Base-by-base conservation (phyloP, 2,329 filamentous ascomycete species). In the Pestalotiopsis sp. region DNA sequence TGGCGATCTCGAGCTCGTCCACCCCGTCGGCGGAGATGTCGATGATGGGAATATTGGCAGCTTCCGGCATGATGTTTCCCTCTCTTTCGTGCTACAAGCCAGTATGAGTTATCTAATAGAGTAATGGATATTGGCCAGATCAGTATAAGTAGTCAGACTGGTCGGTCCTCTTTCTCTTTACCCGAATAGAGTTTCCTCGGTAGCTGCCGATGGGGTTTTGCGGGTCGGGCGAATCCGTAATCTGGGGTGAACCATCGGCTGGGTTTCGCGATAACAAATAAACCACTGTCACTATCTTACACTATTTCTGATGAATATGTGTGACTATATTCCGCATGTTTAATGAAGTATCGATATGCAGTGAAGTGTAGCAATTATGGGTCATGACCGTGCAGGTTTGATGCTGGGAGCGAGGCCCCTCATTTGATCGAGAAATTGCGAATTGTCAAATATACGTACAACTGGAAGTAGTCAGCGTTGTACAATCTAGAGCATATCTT, bases 21-120 rank as follows among this genome's bases (percentile, higher is more conserved):
- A 80, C 74, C 36, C 85, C 84, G 4, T 86, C 83, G 20, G 86
- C 85, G 4, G 90, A 91, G 72, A 97, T 90, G 79, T 98, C 92
- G 74, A 98, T 93, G 66, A 98, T 84, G 25, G 95, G 94, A 52
- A 98, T 94, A 2, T 82, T 79, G 25, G 85, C 83, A 17, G 66
- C 66, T 40, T 67, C 40, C 20, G 66, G 13, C 66, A 67, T 67
- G 58, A 31, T 58, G 7, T 36, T 0, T 36, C 2, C 31, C 7
- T 17, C n/a, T 3, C 12, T 14, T 45, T 20, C 14, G 23, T 58
- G n/a, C 12, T n/a, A 9, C 2, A 52, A 58, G 17, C 31, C 2
- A 31, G 5, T 27, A 9, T 17, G 17, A 12, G 4, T 4, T 61
- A 20, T 40, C 36, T 20, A 20, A 17, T 17, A 17, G n/a, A 36